Evolutionary conservation across 495 filamentous ascomycete genomes (phyloP).

Genomic region (Bacidia rubella): DNA sequence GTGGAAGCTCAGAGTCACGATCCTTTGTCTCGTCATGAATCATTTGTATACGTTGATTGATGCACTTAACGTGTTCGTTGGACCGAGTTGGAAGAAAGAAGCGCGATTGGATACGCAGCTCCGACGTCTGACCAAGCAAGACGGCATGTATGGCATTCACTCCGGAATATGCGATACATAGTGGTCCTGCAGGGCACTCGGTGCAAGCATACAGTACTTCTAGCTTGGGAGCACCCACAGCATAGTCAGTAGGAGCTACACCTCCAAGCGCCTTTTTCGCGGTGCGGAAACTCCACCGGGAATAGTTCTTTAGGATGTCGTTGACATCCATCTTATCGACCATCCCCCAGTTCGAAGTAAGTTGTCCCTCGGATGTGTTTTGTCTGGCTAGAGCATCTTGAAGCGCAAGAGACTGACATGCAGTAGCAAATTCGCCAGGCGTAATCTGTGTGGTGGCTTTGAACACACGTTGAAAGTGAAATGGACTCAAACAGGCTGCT

Average conservation of each 20-base stretch:
- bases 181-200: neutral
- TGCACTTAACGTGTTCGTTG: neutral
- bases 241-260: conserved; percentile 5
- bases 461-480: conserved; percentile 51
- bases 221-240: neutral
- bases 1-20: conserved; percentile 8
- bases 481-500: conserved; percentile 40
- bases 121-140: conserved; percentile 3
- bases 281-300: conserved; percentile 8
- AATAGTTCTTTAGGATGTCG: neutral
- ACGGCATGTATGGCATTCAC: neutral
- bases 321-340: neutral
- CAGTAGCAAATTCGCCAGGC: conserved; percentile 35
- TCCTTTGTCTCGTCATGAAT: conserved; percentile 5
- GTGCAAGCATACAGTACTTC: neutral
- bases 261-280: conserved; percentile 8
- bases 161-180: conserved; percentile 5
- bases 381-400: conserved; percentile 6
- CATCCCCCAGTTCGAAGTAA: neutral
- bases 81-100: neutral
- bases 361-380: neutral
- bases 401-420: conserved; percentile 9
- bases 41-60: neutral
- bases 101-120: neutral
- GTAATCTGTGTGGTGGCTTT: conserved; percentile 46